Evolutionary conservation across 2,329 filamentous ascomycete species (phyloP).

Genomic region (Fusarium transvaalense): DNA sequence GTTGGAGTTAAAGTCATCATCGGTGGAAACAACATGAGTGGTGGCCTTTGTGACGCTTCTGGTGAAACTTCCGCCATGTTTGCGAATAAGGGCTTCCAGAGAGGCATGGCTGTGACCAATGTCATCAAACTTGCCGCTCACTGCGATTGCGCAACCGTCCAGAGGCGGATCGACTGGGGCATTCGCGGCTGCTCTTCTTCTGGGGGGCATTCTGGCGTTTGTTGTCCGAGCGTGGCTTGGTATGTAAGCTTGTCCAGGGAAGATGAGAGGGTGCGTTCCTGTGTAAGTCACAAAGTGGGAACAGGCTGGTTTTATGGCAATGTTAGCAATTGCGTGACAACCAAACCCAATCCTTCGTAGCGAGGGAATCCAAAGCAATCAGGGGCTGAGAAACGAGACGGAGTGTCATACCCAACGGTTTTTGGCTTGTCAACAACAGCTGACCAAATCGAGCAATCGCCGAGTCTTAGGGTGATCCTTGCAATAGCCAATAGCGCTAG

Average conservation of each 20-base stretch:
- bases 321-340: constrained; percentile 29
- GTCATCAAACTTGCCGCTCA: constrained; percentile 71
- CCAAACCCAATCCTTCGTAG: background rate
- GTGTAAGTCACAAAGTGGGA: constrained; percentile 1
- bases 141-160: constrained; percentile 63
- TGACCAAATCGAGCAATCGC: constrained; percentile 46
- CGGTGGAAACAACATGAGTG: constrained; percentile 69
- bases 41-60: constrained; percentile 63
- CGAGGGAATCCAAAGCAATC: constrained; percentile 23
- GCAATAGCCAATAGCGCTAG: constrained; percentile 23
- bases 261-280: background rate
- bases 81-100: constrained; percentile 60
- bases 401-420: constrained; percentile 34
- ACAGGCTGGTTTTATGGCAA: constrained; percentile 16
- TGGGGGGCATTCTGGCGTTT: constrained; percentile 40
- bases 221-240: background rate
- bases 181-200: constrained; percentile 42
- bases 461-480: constrained; percentile 36
- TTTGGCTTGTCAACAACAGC: constrained; percentile 33
- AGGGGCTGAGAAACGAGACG: constrained; percentile 35
- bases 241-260: background rate
- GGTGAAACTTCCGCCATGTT: constrained; percentile 63
- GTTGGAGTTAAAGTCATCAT: constrained; percentile 63
- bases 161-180: constrained; percentile 54
- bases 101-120: constrained; percentile 64